These are phyloP conservation scores for Colletotrichum magnum DNA, from an alignment of 2,329 filamentous ascomycete species.

Conservation along the genomic window DNA sequence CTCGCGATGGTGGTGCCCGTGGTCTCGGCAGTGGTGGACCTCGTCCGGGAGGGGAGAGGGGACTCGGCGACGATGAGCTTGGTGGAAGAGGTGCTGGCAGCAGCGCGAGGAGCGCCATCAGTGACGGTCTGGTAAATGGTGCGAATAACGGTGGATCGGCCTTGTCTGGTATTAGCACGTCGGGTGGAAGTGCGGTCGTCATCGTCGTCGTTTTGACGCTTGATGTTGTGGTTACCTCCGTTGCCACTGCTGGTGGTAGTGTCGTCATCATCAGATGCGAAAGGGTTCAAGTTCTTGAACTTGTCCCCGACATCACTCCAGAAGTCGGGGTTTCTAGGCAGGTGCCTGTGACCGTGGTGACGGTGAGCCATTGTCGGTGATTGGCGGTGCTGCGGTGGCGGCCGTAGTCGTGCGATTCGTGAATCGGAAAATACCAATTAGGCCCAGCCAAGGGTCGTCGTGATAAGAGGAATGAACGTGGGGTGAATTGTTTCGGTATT, in stretches of 20 bases:
- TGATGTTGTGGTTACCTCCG: slow-evolving; percentile 36
- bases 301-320: slow-evolving; percentile 35
- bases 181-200: slow-evolving; percentile 21
- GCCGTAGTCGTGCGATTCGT: background rate
- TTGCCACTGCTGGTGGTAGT: slow-evolving; percentile 6
- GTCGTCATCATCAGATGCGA: slow-evolving; percentile 30
- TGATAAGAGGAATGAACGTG: slow-evolving; percentile 1
- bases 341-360: slow-evolving; percentile 36
- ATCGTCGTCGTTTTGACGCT: slow-evolving; percentile 30
- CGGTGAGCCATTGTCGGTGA: slow-evolving; percentile 33
- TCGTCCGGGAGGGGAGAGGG: slow-evolving; percentile 17
- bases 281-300: slow-evolving; percentile 32
- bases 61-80: slow-evolving; percentile 53
- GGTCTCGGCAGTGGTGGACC: slow-evolving; percentile 1
- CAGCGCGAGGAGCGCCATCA: slow-evolving; percentile 4
- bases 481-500: slow-evolving; percentile 11
- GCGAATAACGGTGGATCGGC: slow-evolving; percentile 48
- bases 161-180: slow-evolving; percentile 37
- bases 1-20: slow-evolving; percentile 31
- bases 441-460: slow-evolving; percentile 31
- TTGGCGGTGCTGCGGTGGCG: background rate
- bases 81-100: slow-evolving; percentile 38
- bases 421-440: slow-evolving; percentile 4
- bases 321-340: slow-evolving; percentile 36
- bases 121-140: slow-evolving; percentile 58